Percentiles rank a stretch among this genome's conserved stretches.
These are phyloP conservation scores for Phlyctochytrium bullatum DNA, from an alignment of 192 early-diverging fungal genomes.

Conservation along the genomic window DNA sequence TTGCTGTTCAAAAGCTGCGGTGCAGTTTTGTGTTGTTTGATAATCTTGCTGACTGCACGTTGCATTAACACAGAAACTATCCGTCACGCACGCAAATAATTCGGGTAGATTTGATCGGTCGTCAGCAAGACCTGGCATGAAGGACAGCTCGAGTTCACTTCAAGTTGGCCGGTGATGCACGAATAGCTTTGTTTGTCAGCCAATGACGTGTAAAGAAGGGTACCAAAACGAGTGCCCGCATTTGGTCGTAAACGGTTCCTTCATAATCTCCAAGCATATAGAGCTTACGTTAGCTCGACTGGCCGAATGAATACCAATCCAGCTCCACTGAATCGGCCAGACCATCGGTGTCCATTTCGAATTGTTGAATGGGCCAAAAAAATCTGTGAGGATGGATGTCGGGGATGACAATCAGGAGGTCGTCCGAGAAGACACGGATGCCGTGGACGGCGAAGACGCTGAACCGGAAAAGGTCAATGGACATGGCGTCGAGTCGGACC, in stretches of 20 bases:
- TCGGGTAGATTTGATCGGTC: conserved; percentile 29
- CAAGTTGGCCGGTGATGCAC: conserved; percentile 72
- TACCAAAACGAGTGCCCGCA: conserved; percentile 89
- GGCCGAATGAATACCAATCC: conserved; percentile 1
- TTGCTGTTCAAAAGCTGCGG: background rate
- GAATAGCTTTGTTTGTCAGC: conserved; percentile 38
- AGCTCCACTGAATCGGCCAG: too few relatives aligned
- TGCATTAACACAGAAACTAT: background rate
- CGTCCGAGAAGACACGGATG: too few relatives aligned
- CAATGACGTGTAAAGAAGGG: too few relatives aligned
- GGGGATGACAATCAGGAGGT: too few relatives aligned
- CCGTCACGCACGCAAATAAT: conserved; percentile 34
- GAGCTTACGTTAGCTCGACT: conserved; percentile 42
- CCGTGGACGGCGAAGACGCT: too few relatives aligned
- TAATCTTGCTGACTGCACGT: background rate
- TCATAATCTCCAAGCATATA: conserved; percentile 71
- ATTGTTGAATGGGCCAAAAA: too few relatives aligned
- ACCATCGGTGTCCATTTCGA: too few relatives aligned
- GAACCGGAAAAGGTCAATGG: background rate
- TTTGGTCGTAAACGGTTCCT: conserved; percentile 70
- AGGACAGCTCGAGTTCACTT: conserved; percentile 63
- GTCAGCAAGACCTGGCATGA: conserved; percentile 51
- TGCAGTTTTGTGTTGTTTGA: background rate
- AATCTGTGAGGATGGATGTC: too few relatives aligned
- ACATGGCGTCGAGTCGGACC: background rate